A percentile compares a stretch with the other conserved stretches of the same genome.
Evolutionary conservation across 106 monocot species (phyloP).

Genomic region (Iris macrosiphon): DNA sequence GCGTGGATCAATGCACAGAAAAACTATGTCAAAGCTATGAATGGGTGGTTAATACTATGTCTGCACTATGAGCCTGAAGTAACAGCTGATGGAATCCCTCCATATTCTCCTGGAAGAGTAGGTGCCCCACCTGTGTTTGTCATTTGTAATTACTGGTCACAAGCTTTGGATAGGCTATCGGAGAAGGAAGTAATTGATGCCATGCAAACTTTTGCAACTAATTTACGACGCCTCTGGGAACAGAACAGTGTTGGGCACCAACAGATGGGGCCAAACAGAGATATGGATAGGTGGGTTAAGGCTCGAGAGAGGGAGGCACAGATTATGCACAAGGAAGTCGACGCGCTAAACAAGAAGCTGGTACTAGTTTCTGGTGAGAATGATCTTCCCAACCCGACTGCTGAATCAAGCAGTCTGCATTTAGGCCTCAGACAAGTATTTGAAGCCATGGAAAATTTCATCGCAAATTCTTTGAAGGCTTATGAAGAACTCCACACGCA

Average conservation of each 20-base stretch:
- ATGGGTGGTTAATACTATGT: constrained; percentile 60
- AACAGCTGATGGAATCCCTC: constrained; percentile 48
- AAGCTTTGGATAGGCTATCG: constrained; percentile 55
- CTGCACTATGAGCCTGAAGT: constrained; percentile 51
- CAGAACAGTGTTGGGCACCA: constrained; percentile 30
- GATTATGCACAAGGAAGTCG: constrained; percentile 48
- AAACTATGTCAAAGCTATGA: constrained; percentile 55
- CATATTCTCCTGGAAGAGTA: constrained; percentile 81
- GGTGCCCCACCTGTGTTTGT: constrained; percentile 91
- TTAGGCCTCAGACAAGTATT: constrained; percentile 34
- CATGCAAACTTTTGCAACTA: constrained; percentile 48
- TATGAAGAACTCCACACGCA: constrained; percentile 41
- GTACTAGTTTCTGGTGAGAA: constrained; percentile 18
- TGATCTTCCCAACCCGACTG: neutral
- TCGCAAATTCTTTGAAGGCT: constrained; percentile 21
- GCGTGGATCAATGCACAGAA: constrained; percentile 73
- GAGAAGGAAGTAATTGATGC: constrained; percentile 58
- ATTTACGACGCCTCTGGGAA: constrained; percentile 50
- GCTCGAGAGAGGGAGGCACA: constrained; percentile 37
- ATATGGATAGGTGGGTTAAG: constrained; percentile 38
- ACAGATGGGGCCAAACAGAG: constrained; percentile 26
- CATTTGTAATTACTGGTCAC: constrained; percentile 78
- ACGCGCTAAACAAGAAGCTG: constrained; percentile 49
- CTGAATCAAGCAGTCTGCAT: constrained; percentile 36
- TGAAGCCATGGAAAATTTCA: constrained; percentile 51